These are phyloP conservation scores for Salix brachista DNA, from an alignment of 345 rosid species.

Conservation along the genomic window DNA sequence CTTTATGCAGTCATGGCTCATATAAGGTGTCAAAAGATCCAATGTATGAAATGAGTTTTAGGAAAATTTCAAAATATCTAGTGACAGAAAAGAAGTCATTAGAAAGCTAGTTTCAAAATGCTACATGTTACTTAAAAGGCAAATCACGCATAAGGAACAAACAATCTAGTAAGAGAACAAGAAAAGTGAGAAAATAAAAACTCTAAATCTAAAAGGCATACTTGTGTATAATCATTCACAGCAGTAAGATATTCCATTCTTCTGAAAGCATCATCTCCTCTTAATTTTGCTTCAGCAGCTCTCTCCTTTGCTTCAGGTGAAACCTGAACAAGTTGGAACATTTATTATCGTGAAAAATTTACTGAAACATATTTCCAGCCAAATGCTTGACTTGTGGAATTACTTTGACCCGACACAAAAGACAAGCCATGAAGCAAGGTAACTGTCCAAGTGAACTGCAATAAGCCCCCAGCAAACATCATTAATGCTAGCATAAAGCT, in stretches of 20 bases:
- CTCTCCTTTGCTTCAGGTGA: conserved; percentile 68
- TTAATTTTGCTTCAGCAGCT: conserved; percentile 86
- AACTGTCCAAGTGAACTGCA: neutral
- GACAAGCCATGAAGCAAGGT: neutral
- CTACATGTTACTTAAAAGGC: neutral
- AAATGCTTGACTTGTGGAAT: neutral
- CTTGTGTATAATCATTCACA: conserved; percentile 79
- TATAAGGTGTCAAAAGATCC: neutral
- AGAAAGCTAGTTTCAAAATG: neutral
- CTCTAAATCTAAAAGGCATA: conserved; percentile 19
- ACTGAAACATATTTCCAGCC: neutral
- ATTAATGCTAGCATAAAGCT: neutral
- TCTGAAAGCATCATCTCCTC: conserved; percentile 78
- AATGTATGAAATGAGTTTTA: neutral
- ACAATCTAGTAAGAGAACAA: neutral
- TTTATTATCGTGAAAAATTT: neutral
- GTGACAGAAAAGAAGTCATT: neutral
- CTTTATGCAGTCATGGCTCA: neutral
- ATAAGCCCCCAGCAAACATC: neutral
- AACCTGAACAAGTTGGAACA: conserved; percentile 41
- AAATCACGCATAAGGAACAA: neutral
- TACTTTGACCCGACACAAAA: neutral
- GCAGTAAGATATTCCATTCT: conserved; percentile 60
- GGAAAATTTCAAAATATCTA: neutral
- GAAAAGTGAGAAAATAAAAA: neutral